Evolutionary conservation across 257 asterid genomes (phyloP), one percentile per base, ranked within the genome.

Genomic region (Fraxinus anomala): DNA sequence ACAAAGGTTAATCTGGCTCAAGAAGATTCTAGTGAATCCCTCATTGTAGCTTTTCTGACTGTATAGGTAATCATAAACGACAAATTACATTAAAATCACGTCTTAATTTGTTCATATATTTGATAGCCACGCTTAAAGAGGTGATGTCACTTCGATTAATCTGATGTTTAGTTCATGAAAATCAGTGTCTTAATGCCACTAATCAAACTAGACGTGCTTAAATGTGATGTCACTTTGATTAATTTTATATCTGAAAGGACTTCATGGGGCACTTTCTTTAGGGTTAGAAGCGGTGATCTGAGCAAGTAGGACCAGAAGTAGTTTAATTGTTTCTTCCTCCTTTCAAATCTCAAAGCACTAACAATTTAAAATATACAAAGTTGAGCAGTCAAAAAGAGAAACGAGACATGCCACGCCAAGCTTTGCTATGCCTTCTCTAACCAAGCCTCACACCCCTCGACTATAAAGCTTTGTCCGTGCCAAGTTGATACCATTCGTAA

Each of bases 221-320:
- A 68, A 51, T 14, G 59, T 23, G 36, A 63, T 26, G 69, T 63
- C 69, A 63, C 16, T 74, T 63, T 30, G 11, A 9, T 21, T 28
- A 31, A 34, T 42, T 79, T 39, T 31, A 31, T 34, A 66, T 31
- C 16, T 13, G 30, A n/a, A 39, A 30, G 54, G 66, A 47, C 75
- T 68, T 66, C 12, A 31, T 76, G 36, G 49, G 33, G 49, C 54
- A 31, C 68, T 68, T 44, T 30, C 56, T 30, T 66, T 76, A 37
- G 49, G 19, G 19, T 30, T 12, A 30, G 40, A 68, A 47, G 28
- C 30, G 75, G 49, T 82, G 83, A 82, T 63, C 75, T 75, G 82
- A 79, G 51, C 76, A 54, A 76, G 44, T 30, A 68, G 81, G 68
- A 70, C 73, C 76, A 68, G 16, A 34, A 76, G 56, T 79, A 3